A percentile compares a stretch with the other conserved stretches of the same genome.
Conservation (phyloP, 768 basidiomycete species). For the Lactarius pseudohatsudake region DNA sequence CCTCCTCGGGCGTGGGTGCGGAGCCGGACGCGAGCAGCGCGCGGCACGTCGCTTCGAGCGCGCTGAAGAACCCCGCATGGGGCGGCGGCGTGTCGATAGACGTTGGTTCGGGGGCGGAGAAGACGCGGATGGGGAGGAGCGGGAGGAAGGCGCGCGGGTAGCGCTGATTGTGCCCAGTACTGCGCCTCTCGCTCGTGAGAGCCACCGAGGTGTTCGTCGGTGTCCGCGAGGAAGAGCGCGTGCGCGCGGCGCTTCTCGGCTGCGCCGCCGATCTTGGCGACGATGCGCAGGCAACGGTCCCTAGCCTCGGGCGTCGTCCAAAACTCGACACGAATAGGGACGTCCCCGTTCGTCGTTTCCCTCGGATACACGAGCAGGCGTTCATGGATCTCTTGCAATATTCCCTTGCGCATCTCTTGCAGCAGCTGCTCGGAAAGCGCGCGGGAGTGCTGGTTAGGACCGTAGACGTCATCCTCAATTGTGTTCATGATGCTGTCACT, state of each 20-base stretch:
- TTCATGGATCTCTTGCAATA: constrained; percentile 63
- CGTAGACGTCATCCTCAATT: constrained; percentile 12
- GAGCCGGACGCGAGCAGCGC: constrained; percentile 44
- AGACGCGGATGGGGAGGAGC: constrained; percentile 56
- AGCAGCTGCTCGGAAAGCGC: constrained; percentile 70
- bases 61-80: constrained; percentile 11
- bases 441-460: constrained; percentile 53
- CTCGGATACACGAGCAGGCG: constrained; percentile 37
- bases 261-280: constrained; percentile 75
- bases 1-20: constrained; percentile 6
- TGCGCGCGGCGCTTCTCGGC: constrained; percentile 62
- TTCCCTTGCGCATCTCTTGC: constrained; percentile 67
- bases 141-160: constrained; percentile 54
- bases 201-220: constrained; percentile 34
- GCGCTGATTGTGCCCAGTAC: constrained; percentile 68
- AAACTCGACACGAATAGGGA: constrained; percentile 49
- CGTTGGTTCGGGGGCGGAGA: constrained; percentile 38
- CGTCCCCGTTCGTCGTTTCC: neutral
- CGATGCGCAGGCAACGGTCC: constrained; percentile 70
- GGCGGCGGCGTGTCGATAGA: neutral
- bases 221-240: constrained; percentile 52
- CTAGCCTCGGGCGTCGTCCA: constrained; percentile 83
- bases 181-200: constrained; percentile 56
- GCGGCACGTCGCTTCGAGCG: constrained; percentile 43
- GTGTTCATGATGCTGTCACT: constrained; percentile 26